Conservation (phyloP, 2,329 filamentous ascomycete species). For the Arachnomyces sp. region DNA sequence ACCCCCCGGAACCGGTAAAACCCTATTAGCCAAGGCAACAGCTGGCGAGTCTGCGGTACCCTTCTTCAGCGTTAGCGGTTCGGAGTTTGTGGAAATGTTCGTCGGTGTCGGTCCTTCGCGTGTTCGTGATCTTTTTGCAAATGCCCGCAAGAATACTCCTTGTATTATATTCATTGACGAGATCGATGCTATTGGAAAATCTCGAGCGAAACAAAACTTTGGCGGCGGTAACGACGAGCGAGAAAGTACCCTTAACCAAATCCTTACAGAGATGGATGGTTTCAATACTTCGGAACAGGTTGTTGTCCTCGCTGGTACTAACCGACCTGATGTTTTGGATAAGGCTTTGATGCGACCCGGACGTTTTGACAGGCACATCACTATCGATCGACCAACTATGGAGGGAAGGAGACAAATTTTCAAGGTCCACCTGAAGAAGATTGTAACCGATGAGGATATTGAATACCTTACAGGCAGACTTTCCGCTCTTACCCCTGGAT, state of each 20-base stretch:
- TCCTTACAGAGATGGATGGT: conserved; percentile 97
- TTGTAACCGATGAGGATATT: conserved; percentile 83
- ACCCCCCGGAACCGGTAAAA: conserved; percentile 98
- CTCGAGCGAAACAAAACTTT: conserved; percentile 73
- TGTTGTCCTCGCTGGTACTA: conserved; percentile 93
- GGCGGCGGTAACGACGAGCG: conserved; percentile 94
- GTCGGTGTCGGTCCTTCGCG: conserved; percentile 95
- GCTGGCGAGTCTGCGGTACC: conserved; percentile 94
- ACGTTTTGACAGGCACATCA: conserved; percentile 93
- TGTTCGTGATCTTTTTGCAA: conserved; percentile 89
- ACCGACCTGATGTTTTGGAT: conserved; percentile 88
- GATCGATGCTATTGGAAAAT: conserved; percentile 94
- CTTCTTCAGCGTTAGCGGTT: conserved; percentile 97
- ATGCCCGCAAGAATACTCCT: conserved; percentile 88
- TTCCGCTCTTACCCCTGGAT: conserved; percentile 87
- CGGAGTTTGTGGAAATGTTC: conserved; percentile 99
- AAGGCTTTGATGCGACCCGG: conserved; percentile 94
- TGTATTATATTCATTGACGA: conserved; percentile 99
- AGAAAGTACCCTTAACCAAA: conserved; percentile 95
- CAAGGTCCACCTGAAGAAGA: conserved; percentile 86
- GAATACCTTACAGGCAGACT: conserved; percentile 83
- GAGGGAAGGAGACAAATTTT: conserved; percentile 95
- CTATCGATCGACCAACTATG: conserved; percentile 93
- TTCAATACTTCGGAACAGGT: conserved; percentile 97
- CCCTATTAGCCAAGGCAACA: conserved; percentile 90